Evolutionary conservation across 768 basidiomycete species (phyloP), one percentile per base, ranked within the genome.

Genomic region (Leucosporidium creatinivorum): DNA sequence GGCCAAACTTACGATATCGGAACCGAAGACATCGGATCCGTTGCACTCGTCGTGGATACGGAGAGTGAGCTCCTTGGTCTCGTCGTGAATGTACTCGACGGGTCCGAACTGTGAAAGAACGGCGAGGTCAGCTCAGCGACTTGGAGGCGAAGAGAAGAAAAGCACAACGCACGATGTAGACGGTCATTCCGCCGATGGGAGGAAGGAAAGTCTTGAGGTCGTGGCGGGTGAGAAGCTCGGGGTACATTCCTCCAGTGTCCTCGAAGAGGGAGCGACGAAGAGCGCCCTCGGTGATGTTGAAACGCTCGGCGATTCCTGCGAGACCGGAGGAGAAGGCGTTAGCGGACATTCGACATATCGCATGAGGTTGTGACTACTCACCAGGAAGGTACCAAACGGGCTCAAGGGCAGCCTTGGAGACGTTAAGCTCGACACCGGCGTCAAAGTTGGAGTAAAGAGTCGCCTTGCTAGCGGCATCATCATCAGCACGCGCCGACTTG

Each of bases 1-100:
- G n/a, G 5, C 70, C 75, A 52, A 71, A 76, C 25, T 44, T 13
- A 44, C 39, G 48, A 57, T 59, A 39, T 47, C 50, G 49, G 89
- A 93, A 18, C 93, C 93, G 75, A 96, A 96, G 55, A 96, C 93
- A 77, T 97, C 93, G 10, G 91, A 93, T 8, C 93, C 93, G 75
- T 93, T 93, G 76, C 93, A 97, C 81, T 93, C 92, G 75, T 96
- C 94, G 77, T 98, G 93, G 0, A 93, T 89, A 60, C 91, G 89
- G 5, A 93, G 79, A 0, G 90, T 93, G 25, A 93, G 82, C 69
- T 89, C 89, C 76, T 91, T 91, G 69, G 82, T 81, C 68, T 85
- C 82, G 74, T 93, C 89, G 8, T 82, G 81, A 75, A 92, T 81
- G 76, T 84, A 89, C 2, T 86, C 87, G 0, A 90, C 88, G 74